phyloP scores from a whole-genome alignment of 176 grass and related monocot genomes.

The Raddia guianensis region DNA sequence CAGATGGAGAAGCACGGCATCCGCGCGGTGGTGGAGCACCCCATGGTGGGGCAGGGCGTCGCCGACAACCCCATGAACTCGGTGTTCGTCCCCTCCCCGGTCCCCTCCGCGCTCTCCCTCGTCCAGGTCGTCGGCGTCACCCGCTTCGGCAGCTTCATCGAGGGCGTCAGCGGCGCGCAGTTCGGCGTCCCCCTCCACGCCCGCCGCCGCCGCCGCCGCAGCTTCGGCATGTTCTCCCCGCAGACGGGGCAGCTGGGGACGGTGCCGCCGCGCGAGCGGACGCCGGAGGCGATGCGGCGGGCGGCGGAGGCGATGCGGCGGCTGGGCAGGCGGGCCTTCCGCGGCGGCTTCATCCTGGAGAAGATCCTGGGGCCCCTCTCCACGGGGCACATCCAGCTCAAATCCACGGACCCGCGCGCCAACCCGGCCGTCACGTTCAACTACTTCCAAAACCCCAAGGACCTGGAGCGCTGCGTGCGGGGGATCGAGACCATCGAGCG shows the following conservation, averaged over 20 bases:
- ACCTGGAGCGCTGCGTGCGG: constrained; percentile 59
- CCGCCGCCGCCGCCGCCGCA: not conserved
- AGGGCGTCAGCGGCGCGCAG: constrained; percentile 75
- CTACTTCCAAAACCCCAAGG: constrained; percentile 65
- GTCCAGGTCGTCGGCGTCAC: constrained; percentile 84
- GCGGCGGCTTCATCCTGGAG: constrained; percentile 74
- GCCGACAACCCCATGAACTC: constrained; percentile 89
- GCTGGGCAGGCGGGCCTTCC: constrained; percentile 42
- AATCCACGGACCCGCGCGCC: constrained; percentile 40
- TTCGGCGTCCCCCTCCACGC: constrained; percentile 47
- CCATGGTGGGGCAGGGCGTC: constrained; percentile 68
- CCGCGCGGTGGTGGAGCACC: constrained; percentile 50
- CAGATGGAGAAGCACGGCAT: constrained; percentile 66
- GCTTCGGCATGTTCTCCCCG: constrained; percentile 73
- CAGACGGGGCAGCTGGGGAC: constrained; percentile 58
- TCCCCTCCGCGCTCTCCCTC: constrained; percentile 57
- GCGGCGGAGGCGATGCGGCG: constrained; percentile 37
- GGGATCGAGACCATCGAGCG: constrained; percentile 65
- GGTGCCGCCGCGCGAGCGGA: constrained; percentile 46
- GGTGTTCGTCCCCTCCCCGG: constrained; percentile 64
- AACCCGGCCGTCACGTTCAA: constrained; percentile 76
- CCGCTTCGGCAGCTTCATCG: constrained; percentile 72
- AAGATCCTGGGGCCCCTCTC: constrained; percentile 68
- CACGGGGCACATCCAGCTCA: constrained; percentile 56
- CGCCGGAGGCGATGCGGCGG: constrained; percentile 40